Evolutionary conservation across 2,329 filamentous ascomycete genomes (phyloP), one percentile per base, ranked within the genome.

Genomic region (Fusarium buxicola): DNA sequence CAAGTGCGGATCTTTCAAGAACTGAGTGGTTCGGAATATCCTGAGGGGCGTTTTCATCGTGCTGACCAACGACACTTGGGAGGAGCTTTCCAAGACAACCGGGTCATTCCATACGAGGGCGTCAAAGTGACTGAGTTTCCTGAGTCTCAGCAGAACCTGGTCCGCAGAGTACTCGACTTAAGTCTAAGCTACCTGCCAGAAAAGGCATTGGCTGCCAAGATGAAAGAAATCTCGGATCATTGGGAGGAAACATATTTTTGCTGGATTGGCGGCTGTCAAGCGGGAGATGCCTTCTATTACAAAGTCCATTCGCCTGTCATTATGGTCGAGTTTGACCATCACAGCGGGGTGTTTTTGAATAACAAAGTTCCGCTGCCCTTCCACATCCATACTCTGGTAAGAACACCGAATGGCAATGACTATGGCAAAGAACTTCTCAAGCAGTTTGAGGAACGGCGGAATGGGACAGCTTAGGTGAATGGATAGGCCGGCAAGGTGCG

Each of bases 51-150:
- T 16, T 92, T 89, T 89, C 92, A 92, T 73, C 87, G 87, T 61
- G 89, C 92, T 69, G 91, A 93, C 73, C 89, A 93, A 76, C 82
- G 90, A 15, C 90, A 93, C 67, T 74, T 92, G 8, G 90, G 89
- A 72, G 90, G 90, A 38, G 91, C 91, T 2, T 91, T 89, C 75
- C 84, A 89, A 15, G 90, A 93, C 69, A 94, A 93, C 73, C 83
- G 90, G 9, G 75, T 90, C 16, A 86, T 93, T 1, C 90, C 90
- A 0, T 90, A 87, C 72, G 87, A 92, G 74, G 91, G 91, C 0
- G 74, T 90, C 13, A 90, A 68, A 77, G 43, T 63, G 1, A 24
- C 38, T 3, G 36, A 18, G 4, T 35, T 63, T 28, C 46, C 47
- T 0, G 15, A 49, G 11, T 5, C 38, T 32, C 55, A 60, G 12